Percentiles rank a stretch among this genome's conserved stretches.
Evolutionary conservation across 192 early-diverging fungal species (phyloP).

Genomic region (Allomyces javanicus): DNA sequence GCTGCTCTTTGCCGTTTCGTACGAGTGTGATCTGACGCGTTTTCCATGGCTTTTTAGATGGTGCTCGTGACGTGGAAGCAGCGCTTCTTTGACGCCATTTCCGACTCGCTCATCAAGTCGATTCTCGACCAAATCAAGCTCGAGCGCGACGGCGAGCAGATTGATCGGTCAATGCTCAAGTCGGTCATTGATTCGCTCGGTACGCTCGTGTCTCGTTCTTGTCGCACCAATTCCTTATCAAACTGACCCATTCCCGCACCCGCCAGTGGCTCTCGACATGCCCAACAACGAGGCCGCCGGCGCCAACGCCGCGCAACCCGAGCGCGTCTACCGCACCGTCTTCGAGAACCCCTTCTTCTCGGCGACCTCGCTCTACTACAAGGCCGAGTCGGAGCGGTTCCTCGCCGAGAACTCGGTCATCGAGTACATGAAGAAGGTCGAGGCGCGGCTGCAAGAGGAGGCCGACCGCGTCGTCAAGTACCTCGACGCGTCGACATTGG

Average conservation of each 20-base stretch:
- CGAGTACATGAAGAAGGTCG: conserved; percentile 88
- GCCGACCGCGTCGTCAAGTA: conserved; percentile 74
- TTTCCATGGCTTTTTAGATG: conserved; percentile 23
- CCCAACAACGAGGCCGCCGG: conserved; percentile 1
- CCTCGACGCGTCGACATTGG: conserved; percentile 59
- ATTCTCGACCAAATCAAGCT: neutral
- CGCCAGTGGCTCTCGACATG: neutral
- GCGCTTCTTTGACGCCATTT: neutral
- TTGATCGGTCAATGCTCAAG: neutral
- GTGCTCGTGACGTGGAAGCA: conserved; percentile 51
- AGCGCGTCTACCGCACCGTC: conserved; percentile 59
- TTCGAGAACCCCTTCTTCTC: conserved; percentile 68
- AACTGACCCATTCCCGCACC: too few relatives aligned
- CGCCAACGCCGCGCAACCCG: neutral
- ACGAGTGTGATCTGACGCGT: conserved; percentile 4
- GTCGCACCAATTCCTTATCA: too few relatives aligned
- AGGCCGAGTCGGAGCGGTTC: conserved; percentile 71
- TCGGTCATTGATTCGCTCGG: neutral
- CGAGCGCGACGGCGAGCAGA: neutral
- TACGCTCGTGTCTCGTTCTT: too few relatives aligned
- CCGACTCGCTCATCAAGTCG: neutral
- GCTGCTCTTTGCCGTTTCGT: neutral
- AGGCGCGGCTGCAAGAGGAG: conserved; percentile 54
- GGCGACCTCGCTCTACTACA: conserved; percentile 71
- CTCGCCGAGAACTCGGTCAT: conserved; percentile 72